Base-by-base conservation (phyloP, 768 basidiomycete genomes). In the Podaxis rugospora region DNA sequence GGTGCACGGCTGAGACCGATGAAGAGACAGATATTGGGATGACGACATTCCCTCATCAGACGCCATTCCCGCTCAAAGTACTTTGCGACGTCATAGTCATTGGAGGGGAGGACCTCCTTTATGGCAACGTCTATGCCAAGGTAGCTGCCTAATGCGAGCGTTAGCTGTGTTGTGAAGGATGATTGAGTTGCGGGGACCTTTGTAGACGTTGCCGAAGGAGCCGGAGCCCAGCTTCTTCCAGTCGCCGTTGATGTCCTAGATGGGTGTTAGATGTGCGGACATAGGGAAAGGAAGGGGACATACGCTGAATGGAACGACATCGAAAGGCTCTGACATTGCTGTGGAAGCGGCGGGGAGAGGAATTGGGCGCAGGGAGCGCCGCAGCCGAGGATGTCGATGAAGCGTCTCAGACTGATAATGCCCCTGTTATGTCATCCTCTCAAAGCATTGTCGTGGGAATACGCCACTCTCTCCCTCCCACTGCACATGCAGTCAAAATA, bases 11-110 rank as follows among this genome's bases (percentile, higher is more conserved):
- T 92, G 63, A 95, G 84, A 25, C 96, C 96, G 51, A 98, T 85
- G 76, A 94, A 96, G 55, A 94, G 85, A 40, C 95, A 94, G 64
- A 97, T 92, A 69, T 95, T 94, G 7, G 93, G 92, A 74, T 94
- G 95, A 57, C 94, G 81, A 44, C 90, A 89, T 77, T 94, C 92
- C 81, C 94, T 93, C 94, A 98, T 97, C 32, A 98, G 84, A 32
- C 92, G 83, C 93, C 95, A 97, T 80, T 99, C 96, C n/a, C 96
- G 84, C 69, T 96, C 93, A 72, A 98, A 96, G 77, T 99, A 98
- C 75, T 99, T 99, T 67, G 88, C 83, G 37, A 97, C 94, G 67
- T 97, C 93, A 74, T 98, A 98, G 61, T 91, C 92, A 4, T 76
- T 89, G 21, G 91, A 94, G 0, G 93, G 93, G 6, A 97, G 80